These are phyloP conservation scores for Aspergillus ochraceoroseus DNA, from an alignment of 2,329 filamentous ascomycete genomes.

Conservation along the genomic window DNA sequence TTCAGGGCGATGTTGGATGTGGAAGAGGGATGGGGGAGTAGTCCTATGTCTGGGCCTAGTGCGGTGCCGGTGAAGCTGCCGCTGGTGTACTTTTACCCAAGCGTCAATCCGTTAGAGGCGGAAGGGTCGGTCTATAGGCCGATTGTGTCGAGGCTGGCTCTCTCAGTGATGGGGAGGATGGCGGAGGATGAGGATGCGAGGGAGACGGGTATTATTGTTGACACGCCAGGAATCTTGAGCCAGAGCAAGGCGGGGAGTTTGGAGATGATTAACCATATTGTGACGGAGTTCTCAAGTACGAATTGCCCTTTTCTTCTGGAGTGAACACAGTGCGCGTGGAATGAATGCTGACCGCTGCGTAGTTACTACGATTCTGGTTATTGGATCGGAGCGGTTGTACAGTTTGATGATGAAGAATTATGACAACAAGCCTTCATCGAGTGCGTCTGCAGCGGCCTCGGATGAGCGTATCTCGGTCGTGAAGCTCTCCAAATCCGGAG, in stretches of 20 bases:
- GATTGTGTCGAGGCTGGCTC: slow-evolving; percentile 69
- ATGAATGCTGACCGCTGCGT: slow-evolving; percentile 20
- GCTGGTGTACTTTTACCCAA: slow-evolving; percentile 82
- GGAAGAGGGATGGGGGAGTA: slow-evolving; percentile 82
- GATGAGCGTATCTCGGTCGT: slow-evolving; percentile 71
- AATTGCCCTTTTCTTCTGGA: too few species aligned
- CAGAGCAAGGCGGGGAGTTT: slow-evolving; percentile 60
- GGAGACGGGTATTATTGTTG: slow-evolving; percentile 75
- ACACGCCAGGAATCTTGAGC: slow-evolving; percentile 68
- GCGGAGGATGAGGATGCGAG: slow-evolving; percentile 68
- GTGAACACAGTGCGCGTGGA: too few species aligned
- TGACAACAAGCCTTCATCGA: slow-evolving; percentile 46
- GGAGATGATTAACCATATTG: slow-evolving; percentile 75
- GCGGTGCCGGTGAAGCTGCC: slow-evolving; percentile 86
- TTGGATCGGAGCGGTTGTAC: slow-evolving; percentile 73
- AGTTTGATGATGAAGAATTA: slow-evolving; percentile 70
- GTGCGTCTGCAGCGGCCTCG: slow-evolving; percentile 42
- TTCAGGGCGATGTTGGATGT: slow-evolving; percentile 84
- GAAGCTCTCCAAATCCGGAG: slow-evolving; percentile 76
- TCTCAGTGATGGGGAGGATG: slow-evolving; percentile 71
- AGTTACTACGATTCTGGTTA: slow-evolving; percentile 74
- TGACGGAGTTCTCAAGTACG: slow-evolving; percentile 61
- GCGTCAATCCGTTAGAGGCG: slow-evolving; percentile 63
- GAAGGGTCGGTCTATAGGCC: slow-evolving; percentile 68
- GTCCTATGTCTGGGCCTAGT: slow-evolving; percentile 84